Percentiles rank a stretch among this genome's conserved stretches.
Evolutionary conservation across 805 yeast species (phyloP).

Genomic region (Cyberlindnera maritima): DNA sequence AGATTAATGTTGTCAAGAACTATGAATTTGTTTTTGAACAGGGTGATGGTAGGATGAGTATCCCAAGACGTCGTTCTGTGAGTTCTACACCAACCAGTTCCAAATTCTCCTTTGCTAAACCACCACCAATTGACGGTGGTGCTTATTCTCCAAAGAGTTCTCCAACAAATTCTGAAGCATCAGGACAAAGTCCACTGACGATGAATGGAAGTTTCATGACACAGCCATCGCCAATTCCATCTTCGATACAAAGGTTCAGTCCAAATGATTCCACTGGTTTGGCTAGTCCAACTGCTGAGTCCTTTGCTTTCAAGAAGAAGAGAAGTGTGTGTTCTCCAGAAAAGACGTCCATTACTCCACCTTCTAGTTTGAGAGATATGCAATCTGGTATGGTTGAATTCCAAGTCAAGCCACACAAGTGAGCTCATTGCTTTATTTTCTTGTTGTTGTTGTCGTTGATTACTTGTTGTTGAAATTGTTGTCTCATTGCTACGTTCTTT

Average conservation of each 20-base stretch:
- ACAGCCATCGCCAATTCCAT: constrained; percentile 19
- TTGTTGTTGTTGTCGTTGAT: not conserved
- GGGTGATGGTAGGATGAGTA: constrained; percentile 15
- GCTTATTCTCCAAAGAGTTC: constrained; percentile 24
- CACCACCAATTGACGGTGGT: constrained; percentile 23
- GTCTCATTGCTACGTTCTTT: not conserved
- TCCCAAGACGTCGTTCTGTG: constrained; percentile 20
- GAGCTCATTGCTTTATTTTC: not conserved
- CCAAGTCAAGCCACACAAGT: constrained; percentile 6
- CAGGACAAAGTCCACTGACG: constrained; percentile 24
- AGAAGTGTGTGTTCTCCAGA: constrained; percentile 1
- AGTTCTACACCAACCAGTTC: constrained; percentile 21
- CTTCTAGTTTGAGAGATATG: constrained; percentile 14
- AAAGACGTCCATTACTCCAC: not conserved
- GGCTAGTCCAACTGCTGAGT: constrained; percentile 8
- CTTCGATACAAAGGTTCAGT: constrained; percentile 15
- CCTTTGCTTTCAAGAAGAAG: constrained; percentile 3
- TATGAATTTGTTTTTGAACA: constrained; percentile 28
- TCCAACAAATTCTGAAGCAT: constrained; percentile 26
- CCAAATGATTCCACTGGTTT: constrained; percentile 11
- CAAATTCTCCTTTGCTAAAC: constrained; percentile 22
- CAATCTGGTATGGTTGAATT: constrained; percentile 21
- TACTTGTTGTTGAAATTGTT: not conserved
- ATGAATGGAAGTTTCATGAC: constrained; percentile 6
- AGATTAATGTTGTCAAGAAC: constrained; percentile 17